phyloP scores from a whole-genome alignment of 108 stramenopile genomes.

The Chaetoceros tenuissimus region DNA sequence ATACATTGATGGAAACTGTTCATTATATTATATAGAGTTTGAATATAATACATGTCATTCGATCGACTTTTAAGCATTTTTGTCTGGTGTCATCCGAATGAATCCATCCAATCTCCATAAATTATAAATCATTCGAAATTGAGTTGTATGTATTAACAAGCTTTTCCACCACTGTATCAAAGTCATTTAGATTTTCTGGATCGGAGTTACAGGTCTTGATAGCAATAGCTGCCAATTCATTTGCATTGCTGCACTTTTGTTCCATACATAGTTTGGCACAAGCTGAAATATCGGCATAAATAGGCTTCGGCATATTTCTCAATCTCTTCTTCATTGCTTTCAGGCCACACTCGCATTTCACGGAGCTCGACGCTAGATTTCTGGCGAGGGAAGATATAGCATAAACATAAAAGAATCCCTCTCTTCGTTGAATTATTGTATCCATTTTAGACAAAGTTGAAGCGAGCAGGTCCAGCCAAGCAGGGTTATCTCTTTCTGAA shows the following conservation, averaged over 20 bases:
- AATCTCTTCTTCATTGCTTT: conserved; percentile 23
- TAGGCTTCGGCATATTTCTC: not conserved
- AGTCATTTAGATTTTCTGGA: no score
- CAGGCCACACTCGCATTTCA: conserved; percentile 35
- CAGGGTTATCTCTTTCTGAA: conserved; percentile 20
- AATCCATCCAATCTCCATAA: no score
- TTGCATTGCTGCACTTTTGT: not conserved
- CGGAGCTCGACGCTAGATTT: conserved; percentile 29
- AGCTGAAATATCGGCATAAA: not conserved
- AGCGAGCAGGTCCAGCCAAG: conserved; percentile 23
- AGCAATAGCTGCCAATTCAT: not conserved
- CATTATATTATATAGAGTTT: no score
- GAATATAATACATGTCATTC: no score
- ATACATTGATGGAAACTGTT: no score
- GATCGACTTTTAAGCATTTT: no score
- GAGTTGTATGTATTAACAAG: no score
- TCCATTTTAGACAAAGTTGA: conserved; percentile 11
- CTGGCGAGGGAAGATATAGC: conserved; percentile 25
- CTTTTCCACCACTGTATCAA: no score
- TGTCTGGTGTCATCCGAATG: no score
- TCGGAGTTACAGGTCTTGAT: no score
- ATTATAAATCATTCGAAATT: no score
- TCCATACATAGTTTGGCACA: not conserved
- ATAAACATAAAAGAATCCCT: conserved; percentile 25
- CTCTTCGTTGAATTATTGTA: conserved; percentile 10